Evolutionary conservation across 441 rosid species (phyloP).

Genomic region (Gossypium gossypioides): DNA sequence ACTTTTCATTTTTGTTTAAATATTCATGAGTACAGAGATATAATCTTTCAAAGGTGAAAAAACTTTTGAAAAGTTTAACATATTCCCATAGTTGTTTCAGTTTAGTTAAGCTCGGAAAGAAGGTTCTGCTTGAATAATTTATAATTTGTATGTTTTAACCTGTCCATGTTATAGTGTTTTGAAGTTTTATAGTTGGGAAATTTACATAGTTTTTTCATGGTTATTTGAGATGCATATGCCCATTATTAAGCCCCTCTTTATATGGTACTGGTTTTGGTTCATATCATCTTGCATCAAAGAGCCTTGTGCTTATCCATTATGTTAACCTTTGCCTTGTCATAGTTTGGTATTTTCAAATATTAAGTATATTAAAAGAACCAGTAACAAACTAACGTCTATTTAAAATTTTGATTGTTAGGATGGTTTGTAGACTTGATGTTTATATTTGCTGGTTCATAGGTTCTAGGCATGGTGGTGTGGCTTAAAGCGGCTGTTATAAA

Average conservation of each 20-base stretch:
- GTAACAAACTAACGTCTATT: neutral
- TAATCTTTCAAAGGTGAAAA: neutral
- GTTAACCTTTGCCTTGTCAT: neutral
- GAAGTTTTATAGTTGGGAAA: neutral
- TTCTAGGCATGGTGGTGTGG: slow-evolving; percentile 53
- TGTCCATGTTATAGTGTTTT: neutral
- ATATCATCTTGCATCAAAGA: neutral
- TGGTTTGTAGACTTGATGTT: neutral
- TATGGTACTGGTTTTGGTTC: neutral
- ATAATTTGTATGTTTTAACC: neutral
- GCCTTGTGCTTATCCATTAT: neutral
- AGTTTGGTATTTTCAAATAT: neutral
- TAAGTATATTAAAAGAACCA: neutral
- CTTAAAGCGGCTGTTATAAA: slow-evolving; percentile 27
- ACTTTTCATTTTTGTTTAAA: neutral
- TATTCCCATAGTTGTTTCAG: neutral
- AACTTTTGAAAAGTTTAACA: neutral
- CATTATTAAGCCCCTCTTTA: neutral
- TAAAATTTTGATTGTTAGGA: neutral
- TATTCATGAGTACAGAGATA: neutral
- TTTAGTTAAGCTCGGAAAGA: neutral
- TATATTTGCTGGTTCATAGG: slow-evolving; percentile 22
- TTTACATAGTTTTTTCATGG: neutral
- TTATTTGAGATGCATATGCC: neutral
- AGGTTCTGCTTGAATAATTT: neutral